These are phyloP conservation scores for Globisporangium heterothallicum DNA, from an alignment of 352 stramenopile species.

Conservation along the genomic window DNA sequence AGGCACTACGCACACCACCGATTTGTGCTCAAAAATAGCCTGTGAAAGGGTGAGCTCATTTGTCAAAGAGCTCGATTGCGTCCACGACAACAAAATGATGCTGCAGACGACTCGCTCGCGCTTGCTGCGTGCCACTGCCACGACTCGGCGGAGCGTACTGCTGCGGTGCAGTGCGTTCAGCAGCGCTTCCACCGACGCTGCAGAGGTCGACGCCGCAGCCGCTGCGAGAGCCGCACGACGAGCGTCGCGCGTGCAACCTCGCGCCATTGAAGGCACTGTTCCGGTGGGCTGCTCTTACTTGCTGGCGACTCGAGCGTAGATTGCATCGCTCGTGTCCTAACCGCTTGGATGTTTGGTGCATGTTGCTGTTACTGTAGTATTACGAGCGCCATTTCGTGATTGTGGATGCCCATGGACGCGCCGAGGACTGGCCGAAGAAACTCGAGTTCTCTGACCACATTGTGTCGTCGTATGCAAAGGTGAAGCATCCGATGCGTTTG, in stretches of 20 bases:
- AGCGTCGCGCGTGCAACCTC: constrained; percentile 12
- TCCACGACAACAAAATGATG: not conserved
- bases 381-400: constrained; percentile 61
- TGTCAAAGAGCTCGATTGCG: not conserved
- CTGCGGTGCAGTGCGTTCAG: not conserved
- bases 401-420: constrained; percentile 35
- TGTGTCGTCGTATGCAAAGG: constrained; percentile 34
- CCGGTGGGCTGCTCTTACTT: constrained; percentile 5
- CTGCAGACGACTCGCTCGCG: not conserved
- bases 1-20: not conserved
- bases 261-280: constrained; percentile 54
- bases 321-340: too few relatives aligned
- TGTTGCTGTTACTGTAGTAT: constrained; percentile 13
- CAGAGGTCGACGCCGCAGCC: not conserved
- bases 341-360: not conserved
- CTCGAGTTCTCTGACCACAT: constrained; percentile 66
- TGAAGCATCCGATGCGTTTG: too few relatives aligned
- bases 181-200: not conserved
- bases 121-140: not conserved
- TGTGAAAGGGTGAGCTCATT: not conserved
- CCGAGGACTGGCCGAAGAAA: constrained; percentile 58
- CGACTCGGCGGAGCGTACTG: not conserved
- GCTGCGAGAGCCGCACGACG: constrained; percentile 16
- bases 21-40: not conserved
- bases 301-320: not conserved